Base-by-base conservation (phyloP, 768 basidiomycete genomes). In the Lentinus brumalis region DNA sequence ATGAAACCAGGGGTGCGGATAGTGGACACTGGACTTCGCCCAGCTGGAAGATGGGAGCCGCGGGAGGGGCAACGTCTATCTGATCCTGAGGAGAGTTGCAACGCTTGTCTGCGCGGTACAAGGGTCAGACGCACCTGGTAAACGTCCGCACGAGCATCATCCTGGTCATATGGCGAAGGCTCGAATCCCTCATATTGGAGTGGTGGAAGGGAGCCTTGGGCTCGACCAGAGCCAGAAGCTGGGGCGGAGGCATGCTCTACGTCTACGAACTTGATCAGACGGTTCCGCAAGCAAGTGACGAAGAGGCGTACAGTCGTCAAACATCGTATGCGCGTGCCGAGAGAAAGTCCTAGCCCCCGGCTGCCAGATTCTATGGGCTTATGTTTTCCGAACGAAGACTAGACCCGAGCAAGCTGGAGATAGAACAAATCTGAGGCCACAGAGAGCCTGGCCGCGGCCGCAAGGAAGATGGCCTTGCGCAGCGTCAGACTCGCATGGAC, bases 101-200 rank as follows among this genome's bases (percentile, higher is more conserved):
- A 4, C 14, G 5, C 10, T 9, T 9, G 21, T 18, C 21, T 7
- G 8, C 2, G 46, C 4, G 21, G n/a, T 12, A 49, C 12, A 14
- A 30, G 30, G 15, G 16, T 31, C 35, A 3, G 12, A 16, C 40
- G 9, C n/a, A 63, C 62, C 21, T 59, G 62, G 50, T 76, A 69
- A 44, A 77, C 76, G 40, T 78, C 80, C 57, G 78, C 77, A 61
- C 76, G 74, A 61, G 73, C 68, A 72, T 86, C 84, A 68, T 83
- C 79, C 59, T 74, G 73, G 45, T 82, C 83, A 57, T 82, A 81
- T 1, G 86, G 83, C 18, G 86, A 86, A 21, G 84, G 85, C 73
- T 98, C 95, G 69, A 94, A 98, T 10, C 94, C 95, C 70, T 96
- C 91, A 67, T 90, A 95, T 56, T 89, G 85, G 26, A 95, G 75